phyloP scores from a whole-genome alignment of 306 rosid species.

The Quercus variabilis region DNA sequence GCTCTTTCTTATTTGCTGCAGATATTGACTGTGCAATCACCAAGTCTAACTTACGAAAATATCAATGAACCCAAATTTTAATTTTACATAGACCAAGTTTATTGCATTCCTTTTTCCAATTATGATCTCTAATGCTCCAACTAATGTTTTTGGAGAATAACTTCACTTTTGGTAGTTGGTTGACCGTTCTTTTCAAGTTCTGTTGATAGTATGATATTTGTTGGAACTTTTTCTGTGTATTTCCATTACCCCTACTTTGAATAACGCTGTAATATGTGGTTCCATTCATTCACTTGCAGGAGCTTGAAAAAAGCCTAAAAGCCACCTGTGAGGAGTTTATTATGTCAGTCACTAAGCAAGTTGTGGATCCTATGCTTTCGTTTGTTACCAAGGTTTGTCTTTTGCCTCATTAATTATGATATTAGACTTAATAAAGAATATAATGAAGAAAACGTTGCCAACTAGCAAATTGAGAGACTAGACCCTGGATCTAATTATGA shows the following conservation, averaged over 20 bases:
- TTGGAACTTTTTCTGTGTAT: background rate
- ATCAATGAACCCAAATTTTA: background rate
- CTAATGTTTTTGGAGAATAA: background rate
- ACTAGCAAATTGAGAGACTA: slow-evolving; percentile 8
- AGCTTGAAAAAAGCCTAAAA: slow-evolving; percentile 88
- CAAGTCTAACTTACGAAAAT: too few relatives aligned
- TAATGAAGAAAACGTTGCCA: slow-evolving; percentile 5
- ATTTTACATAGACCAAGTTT: background rate
- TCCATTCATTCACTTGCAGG: slow-evolving; percentile 51
- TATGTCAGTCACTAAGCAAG: slow-evolving; percentile 91
- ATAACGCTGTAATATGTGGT: background rate
- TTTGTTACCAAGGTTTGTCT: slow-evolving; percentile 91
- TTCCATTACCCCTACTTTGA: background rate
- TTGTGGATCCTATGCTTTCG: slow-evolving; percentile 98
- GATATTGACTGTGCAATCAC: background rate
- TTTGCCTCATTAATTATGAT: slow-evolving; percentile 8
- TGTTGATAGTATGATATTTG: background rate
- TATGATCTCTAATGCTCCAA: background rate
- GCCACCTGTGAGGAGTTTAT: slow-evolving; percentile 96
- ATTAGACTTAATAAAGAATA: background rate
- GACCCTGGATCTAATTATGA: too few relatives aligned
- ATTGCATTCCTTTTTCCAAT: background rate
- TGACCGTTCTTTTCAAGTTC: background rate
- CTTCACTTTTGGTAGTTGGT: background rate
- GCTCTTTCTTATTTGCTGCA: background rate